Evolutionary conservation across 2,329 filamentous ascomycete species (phyloP), one percentile per base, ranked within the genome.

Genomic region (Cladophialophora exuberans): DNA sequence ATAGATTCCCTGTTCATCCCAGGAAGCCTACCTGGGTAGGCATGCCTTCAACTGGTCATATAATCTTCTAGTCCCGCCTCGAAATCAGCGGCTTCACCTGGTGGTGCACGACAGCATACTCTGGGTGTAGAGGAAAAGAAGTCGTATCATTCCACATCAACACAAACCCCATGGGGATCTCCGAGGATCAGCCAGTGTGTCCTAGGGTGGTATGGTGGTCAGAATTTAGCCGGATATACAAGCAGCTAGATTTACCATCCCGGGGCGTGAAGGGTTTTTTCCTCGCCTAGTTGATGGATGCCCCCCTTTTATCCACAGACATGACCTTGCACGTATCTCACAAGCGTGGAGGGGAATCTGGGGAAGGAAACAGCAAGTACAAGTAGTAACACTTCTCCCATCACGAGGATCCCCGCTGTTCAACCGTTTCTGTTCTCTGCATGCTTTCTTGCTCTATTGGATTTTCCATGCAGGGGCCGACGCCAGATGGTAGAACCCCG

Each of bases 161-260:
- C 18, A 42, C 23, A n/a, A 28, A 33, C 47, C 47, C 36, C 36
- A 26, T 43, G 47, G 47, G 46, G 47, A 23, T 49, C 22, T 26
- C 38, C 47, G 30, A 42, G 10, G 36, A 51, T 43, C 33, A 42
- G 47, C 47, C 47, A n/a, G n/a, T n/a, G n/a, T n/a, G n/a, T n/a
- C n/a, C n/a, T n/a, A n/a, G n/a, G n/a, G n/a, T n/a, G n/a, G n/a
- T n/a, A n/a, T n/a, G n/a, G n/a, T 51, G 26, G 22, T 28, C 25
- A 31, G 47, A 51, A 51, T 51, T 51, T 51, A 51, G 38, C 36
- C 47, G 47, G 47, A 51, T 42, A 11, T 4, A 22, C 25, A 10
- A 28, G 15, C 9, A 26, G 28, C 44, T 35, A 26, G 18, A 5
- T 6, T 11, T 41, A 22, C 18, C 20, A 23, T 11, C 33, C 33